phyloP scores from a whole-genome alignment of 352 stramenopile species.

The Pythium vanterpoolii region DNA sequence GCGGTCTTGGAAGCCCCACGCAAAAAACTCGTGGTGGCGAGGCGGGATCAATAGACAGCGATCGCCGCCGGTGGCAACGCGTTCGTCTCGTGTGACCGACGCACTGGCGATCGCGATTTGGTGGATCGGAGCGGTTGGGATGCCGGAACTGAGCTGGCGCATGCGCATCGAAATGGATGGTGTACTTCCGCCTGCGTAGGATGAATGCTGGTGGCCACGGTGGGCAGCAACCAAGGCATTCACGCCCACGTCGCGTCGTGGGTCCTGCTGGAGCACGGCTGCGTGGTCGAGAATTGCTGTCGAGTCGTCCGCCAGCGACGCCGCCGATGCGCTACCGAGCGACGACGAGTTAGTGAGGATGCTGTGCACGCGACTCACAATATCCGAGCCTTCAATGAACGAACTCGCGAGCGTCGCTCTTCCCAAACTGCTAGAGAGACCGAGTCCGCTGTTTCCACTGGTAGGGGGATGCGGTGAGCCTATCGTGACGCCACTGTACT shows the following conservation, averaged over 20 bases:
- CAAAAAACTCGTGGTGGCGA: conserved; percentile 58
- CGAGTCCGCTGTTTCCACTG: conserved; percentile 4
- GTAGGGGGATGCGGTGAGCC: conserved; percentile 2
- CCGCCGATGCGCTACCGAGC: conserved; percentile 8
- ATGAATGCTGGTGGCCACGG: conserved; percentile 24
- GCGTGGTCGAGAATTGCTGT: conserved; percentile 47
- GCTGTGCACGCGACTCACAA: conserved; percentile 67
- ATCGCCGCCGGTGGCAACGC: conserved; percentile 34
- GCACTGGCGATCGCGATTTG: conserved; percentile 45
- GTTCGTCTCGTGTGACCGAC: conserved; percentile 49
- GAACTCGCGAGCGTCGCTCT: conserved; percentile 42
- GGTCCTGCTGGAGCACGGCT: conserved; percentile 47
- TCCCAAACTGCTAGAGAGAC: conserved; percentile 15
- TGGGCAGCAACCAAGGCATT: conserved; percentile 48
- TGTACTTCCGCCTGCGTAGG: not conserved
- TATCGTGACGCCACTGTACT: not conserved
- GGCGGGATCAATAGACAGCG: conserved; percentile 62
- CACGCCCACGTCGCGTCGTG: conserved; percentile 36
- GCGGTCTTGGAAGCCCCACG: conserved; percentile 66
- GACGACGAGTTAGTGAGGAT: conserved; percentile 45
- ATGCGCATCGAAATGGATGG: conserved; percentile 12
- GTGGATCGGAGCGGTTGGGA: conserved; percentile 32
- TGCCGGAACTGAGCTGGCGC: conserved; percentile 31
- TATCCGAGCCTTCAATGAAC: conserved; percentile 65
- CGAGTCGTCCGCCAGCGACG: conserved; percentile 19